Evolutionary conservation across 768 basidiomycete species (phyloP).

Genomic region (Mrakia gelida): DNA sequence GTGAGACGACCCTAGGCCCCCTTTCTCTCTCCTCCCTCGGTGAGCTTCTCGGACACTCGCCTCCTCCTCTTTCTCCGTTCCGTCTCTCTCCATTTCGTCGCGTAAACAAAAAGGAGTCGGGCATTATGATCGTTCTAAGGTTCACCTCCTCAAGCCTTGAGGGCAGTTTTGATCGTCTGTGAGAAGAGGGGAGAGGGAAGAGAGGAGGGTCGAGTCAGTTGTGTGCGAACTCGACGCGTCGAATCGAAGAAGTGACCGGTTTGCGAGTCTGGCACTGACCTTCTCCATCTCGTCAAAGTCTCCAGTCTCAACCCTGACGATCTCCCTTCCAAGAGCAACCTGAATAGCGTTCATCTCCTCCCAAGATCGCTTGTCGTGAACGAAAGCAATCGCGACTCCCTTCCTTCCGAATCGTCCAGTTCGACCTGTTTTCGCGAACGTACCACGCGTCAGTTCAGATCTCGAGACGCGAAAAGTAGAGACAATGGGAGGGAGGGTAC

Average conservation of each 20-base stretch:
- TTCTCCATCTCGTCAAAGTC: conserved; percentile 93
- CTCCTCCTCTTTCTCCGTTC: neutral
- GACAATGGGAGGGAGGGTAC: conserved; percentile 40
- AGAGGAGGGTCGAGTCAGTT: neutral
- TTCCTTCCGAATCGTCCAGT: conserved; percentile 97
- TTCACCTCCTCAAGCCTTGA: conserved; percentile 11
- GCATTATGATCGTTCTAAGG: neutral
- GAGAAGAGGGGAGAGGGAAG: neutral
- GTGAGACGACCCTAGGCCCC: too few species aligned
- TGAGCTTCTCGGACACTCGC: neutral
- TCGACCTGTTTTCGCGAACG: conserved; percentile 57
- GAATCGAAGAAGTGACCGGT: neutral
- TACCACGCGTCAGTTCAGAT: neutral
- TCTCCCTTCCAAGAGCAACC: conserved; percentile 67
- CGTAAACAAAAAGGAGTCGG: neutral
- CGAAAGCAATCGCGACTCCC: conserved; percentile 96
- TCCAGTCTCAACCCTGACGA: conserved; percentile 78
- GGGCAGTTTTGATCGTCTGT: conserved; percentile 33
- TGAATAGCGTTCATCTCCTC: conserved; percentile 86
- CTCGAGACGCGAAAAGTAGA: conserved; percentile 1
- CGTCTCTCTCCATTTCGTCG: neutral
- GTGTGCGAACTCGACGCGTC: too few species aligned
- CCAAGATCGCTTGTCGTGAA: conserved; percentile 84
- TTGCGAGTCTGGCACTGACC: conserved; percentile 49
- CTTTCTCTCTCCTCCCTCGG: neutral